Conservation (phyloP, 2,329 filamentous ascomycete species). For the Diplocarpon mali region DNA sequence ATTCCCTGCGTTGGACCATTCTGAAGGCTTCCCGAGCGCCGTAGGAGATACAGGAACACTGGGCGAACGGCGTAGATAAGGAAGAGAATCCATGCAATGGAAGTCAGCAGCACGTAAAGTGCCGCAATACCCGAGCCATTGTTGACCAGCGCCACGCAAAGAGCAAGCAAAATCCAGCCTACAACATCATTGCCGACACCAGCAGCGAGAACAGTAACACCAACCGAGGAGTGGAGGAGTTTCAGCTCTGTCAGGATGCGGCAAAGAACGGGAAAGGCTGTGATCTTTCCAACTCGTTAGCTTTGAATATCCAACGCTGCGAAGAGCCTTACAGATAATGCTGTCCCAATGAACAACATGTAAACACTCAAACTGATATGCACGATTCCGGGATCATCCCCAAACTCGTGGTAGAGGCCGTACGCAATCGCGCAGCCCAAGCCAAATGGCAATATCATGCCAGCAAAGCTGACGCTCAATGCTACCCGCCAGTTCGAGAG, state of each 20-base stretch:
- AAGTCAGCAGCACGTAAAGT: constrained; percentile 71
- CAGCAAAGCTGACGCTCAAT: constrained; percentile 63
- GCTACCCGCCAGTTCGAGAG: constrained; percentile 72
- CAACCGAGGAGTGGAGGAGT: constrained; percentile 70
- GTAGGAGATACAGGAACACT: constrained; percentile 61
- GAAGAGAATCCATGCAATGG: constrained; percentile 65
- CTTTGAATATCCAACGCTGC: background rate
- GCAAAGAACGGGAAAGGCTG: constrained; percentile 82
- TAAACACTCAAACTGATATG: constrained; percentile 50
- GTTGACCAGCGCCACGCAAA: constrained; percentile 90
- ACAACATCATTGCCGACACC: constrained; percentile 89
- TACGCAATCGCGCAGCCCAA: constrained; percentile 71
- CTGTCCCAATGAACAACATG: constrained; percentile 79
- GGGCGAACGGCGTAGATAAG: constrained; percentile 64
- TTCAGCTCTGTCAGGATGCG: constrained; percentile 89
- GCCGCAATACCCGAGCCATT: constrained; percentile 72
- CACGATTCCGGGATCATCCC: constrained; percentile 34
- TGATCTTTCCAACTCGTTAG: constrained; percentile 43
- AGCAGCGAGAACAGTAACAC: constrained; percentile 78
- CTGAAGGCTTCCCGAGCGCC: constrained; percentile 64
- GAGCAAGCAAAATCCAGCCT: constrained; percentile 83
- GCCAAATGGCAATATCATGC: constrained; percentile 75
- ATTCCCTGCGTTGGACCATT: constrained; percentile 82
- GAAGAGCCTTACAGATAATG: constrained; percentile 46
- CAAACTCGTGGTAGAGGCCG: constrained; percentile 69